phyloP scores from a whole-genome alignment of 23 red algal genomes.

The Gracilaria domingensis region DNA sequence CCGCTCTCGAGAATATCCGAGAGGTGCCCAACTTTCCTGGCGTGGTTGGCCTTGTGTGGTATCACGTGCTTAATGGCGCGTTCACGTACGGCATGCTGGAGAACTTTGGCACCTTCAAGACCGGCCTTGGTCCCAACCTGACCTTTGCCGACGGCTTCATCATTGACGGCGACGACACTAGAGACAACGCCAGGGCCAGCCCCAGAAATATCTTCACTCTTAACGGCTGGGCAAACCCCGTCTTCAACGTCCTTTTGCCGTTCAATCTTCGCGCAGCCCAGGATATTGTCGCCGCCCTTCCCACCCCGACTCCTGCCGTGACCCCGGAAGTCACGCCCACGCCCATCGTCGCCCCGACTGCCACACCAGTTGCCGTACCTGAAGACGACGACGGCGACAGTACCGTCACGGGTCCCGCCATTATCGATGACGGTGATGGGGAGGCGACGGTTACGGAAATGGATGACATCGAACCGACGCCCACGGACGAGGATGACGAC shows the following conservation, averaged over 20 bases:
- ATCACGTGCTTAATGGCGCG: conserved; percentile 31
- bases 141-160: conserved; percentile 30
- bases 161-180: conserved; percentile 24
- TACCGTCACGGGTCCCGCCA: not conserved
- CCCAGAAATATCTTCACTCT: conserved; percentile 34
- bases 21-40: not conserved
- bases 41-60: conserved; percentile 20
- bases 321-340: not conserved
- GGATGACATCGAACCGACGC: not conserved
- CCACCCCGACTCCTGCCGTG: not conserved
- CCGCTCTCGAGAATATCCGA: conserved; percentile 6
- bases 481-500: conserved; percentile 47
- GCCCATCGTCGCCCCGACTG: not conserved
- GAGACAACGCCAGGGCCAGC: not conserved
- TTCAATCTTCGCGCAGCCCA: not conserved
- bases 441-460: not conserved
- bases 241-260: conserved; percentile 50
- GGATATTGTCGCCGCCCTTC: not conserved
- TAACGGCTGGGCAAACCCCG: conserved; percentile 46
- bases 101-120: not conserved
- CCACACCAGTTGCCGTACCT: not conserved
- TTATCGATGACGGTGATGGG: not conserved
- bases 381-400: not conserved
- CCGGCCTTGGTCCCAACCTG: not conserved
- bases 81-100: conserved; percentile 8